Evolutionary conservation across 1,139 yeast genomes (phyloP), one percentile per base, ranked within the genome.

Genomic region (Debaryomyces subglobosus): DNA sequence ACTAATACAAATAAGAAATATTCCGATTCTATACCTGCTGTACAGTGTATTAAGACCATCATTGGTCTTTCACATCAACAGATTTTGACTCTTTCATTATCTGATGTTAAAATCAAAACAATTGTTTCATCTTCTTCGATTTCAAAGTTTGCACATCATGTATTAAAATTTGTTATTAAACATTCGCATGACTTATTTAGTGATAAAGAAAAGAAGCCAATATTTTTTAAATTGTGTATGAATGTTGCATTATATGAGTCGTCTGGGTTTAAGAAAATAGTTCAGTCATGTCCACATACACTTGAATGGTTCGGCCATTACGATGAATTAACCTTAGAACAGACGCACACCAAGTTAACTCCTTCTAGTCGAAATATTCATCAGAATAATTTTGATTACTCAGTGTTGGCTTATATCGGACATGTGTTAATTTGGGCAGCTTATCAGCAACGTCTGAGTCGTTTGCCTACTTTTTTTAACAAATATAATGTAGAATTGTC

Each of bases 341-440:
- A 62, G 34, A 73, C 75, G 3, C 60, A 71, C 2, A 72, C 78
- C 2, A 62, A 63, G 50, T 56, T 69, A 36, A 74, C 79, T 1
- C 67, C 69, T 20, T 71, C 78, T 9, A 67, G 61, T 45, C 71
- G 63, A 50, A 59, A 62, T 29, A 59, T 65, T 15, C 77, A 74
- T 52, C 66, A 66, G 46, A 73, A 74, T 54, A 59, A 63, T 48
- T 68, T 74, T 47, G 79, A 75, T 53, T 75, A 75, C 52, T 61
- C 72, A 4, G 70, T 72, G 8, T 64, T 75, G 32, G 61, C 77
- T 2, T 69, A 70, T 54, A 62, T 74, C 39, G 80, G 80, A 1
- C 71, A 72, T 53, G 71, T 74, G 10, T 58, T 74, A 36, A 65
- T 75, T 29, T 75, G 80, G 80, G 71, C 72, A 2, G 59, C 57